Evolutionary conservation across 768 basidiomycete species (phyloP), one percentile per base, ranked within the genome.

Genomic region (Pulveroboletus sp.): DNA sequence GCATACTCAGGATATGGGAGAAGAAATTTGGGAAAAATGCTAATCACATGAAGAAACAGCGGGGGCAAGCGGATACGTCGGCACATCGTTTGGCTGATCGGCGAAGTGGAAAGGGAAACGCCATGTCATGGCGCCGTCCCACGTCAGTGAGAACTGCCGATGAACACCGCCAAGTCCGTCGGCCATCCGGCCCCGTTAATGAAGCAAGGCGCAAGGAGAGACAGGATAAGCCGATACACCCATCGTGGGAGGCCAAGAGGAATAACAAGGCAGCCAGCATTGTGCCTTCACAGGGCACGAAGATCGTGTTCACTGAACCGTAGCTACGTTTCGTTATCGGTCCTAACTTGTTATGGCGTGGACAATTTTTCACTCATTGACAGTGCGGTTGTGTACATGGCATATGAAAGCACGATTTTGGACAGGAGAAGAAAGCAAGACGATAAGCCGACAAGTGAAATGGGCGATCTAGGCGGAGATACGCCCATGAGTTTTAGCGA

Each of bases 201-300:
- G 4, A 19, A 17, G 41, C 24, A 25, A 23, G 31, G 19, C 29
- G 17, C 6, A 31, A 11, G 47, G 35, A 31, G 25, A 53, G 47
- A 46, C 56, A 34, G 33, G 51, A 61, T 16, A 37, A 63, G 63
- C 74, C 80, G 25, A 55, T 97, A 47, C 97, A 99, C 69, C 95
- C 97, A 2, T 95, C 92, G 13, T 99, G 97, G 95, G 90, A 90
- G 67, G 97, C 97, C 6, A 97, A 94, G 71, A 78, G 77, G 68
- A 84, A 81, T 65, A 66, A 85, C 50, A 91, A 87, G 69, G 78
- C 74, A 55, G 74, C 71, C n/a, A 72, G 72, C 7, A 84, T 87
- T 32, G 67, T 82, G 10, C 79, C 82, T 36, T 75, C 84, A 39
- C 82, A 85, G 67, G 90, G 92, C 21, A 94, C 84, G 64, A 97